phyloP scores from a whole-genome alignment of 106 monocot species.

The Amphibolis antarctica region DNA sequence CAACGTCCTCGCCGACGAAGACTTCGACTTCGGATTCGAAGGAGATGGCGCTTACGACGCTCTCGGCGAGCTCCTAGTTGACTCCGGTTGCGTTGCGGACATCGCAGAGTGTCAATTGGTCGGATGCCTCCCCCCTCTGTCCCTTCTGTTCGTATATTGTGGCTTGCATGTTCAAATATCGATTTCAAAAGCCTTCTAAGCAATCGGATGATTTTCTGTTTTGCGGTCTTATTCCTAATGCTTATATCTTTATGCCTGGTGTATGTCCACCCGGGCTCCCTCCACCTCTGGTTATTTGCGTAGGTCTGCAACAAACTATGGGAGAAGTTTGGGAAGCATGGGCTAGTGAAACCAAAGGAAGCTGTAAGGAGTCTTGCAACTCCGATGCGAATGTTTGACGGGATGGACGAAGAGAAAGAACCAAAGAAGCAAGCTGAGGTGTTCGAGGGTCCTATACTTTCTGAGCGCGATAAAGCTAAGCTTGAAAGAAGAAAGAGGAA shows the following conservation, averaged over 20 bases:
- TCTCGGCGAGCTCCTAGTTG: constrained; percentile 87
- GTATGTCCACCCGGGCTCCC: no score
- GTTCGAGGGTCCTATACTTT: constrained; percentile 67
- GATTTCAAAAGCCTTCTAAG: background rate
- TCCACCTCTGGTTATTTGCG: no score
- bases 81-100: constrained; percentile 79
- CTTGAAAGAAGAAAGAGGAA: constrained; percentile 91
- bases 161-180: background rate
- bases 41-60: constrained; percentile 93
- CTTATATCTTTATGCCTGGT: no score
- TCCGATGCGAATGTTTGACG: constrained; percentile 88
- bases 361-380: constrained; percentile 76
- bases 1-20: constrained; percentile 98
- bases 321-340: constrained; percentile 92
- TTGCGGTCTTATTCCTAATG: no score
- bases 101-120: constrained; percentile 49
- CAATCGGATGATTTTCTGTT: background rate
- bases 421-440: constrained; percentile 65
- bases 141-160: background rate
- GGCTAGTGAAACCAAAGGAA: constrained; percentile 64
- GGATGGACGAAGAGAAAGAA: constrained; percentile 68
- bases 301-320: constrained; percentile 74
- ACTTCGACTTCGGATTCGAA: constrained; percentile 94
- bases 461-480: constrained; percentile 74
- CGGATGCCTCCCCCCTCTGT: background rate